Evolutionary conservation across 1,139 yeast species (phyloP), one percentile per base, ranked within the genome.

Genomic region (Taiozyma onychis): DNA sequence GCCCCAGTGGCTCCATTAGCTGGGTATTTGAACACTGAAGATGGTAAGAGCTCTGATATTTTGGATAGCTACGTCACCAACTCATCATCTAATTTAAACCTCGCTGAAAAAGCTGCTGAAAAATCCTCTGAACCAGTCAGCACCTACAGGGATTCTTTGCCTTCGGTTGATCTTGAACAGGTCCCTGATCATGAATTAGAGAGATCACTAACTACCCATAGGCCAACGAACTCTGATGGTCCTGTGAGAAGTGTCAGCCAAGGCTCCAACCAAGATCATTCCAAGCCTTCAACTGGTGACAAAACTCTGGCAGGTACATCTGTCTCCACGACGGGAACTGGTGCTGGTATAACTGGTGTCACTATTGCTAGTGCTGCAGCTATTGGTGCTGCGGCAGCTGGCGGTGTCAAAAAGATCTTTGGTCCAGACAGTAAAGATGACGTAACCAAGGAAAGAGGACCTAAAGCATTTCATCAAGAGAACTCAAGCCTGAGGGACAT

Each of bases 21-120:
- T 13, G 42, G 52, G n/a, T 53, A 57, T 34, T 28, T 50, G 4
- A 51, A 48, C 21, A n/a, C 35, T 18, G 41, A 44, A 2, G 53
- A 54, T 11, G 49, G 55, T 14, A 54, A 59, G 50, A 55, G 57
- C 14, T 59, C 64, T 13, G 63, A 61, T 44, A 54, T 61, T 39
- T 51, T 61, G 41, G 64, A 59, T 43, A 55, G 50, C 22, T 61
- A 61, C 43, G 60, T 54, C 42, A 49, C 42, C n/a, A 44, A 45
- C 30, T 50, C 48, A 9, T 44, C 50, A 8, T 39, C 42, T 6
- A 43, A 37, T 11, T 18, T 47, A 32, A 47, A 50, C 35, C 41
- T 50, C 4, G 34, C 43, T 30, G 46, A 47, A 8, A 52, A 43
- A 51, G 53, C 35, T n/a, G 6, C 35, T 32, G 46, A 47, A 8